These are phyloP conservation scores for Hypomyces perniciosus DNA, from an alignment of 2,329 filamentous ascomycete genomes.

Conservation along the genomic window DNA sequence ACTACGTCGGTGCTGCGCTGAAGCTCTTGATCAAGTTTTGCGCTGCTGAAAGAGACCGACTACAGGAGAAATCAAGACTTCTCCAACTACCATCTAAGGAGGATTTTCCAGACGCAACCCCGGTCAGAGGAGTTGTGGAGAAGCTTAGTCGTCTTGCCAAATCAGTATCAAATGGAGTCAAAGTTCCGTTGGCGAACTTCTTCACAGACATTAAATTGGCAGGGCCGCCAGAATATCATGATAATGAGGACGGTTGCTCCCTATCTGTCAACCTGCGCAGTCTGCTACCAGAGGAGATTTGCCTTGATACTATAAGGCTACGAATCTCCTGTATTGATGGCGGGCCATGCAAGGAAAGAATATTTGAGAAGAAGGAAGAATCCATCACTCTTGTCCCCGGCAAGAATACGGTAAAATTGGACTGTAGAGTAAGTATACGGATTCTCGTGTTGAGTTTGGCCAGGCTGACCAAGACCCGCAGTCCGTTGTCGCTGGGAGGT, in stretches of 20 bases:
- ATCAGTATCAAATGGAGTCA: slow-evolving; percentile 50
- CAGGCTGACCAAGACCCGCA: slow-evolving; percentile 31
- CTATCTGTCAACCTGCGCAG: slow-evolving; percentile 64
- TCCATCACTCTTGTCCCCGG: slow-evolving; percentile 40
- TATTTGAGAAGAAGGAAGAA: slow-evolving; percentile 23
- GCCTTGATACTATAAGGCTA: slow-evolving; percentile 58
- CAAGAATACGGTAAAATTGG: slow-evolving; percentile 33
- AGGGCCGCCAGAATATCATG: slow-evolving; percentile 62
- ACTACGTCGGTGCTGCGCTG: slow-evolving; percentile 71
- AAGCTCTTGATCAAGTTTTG: slow-evolving; percentile 67
- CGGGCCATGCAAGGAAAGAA: slow-evolving; percentile 55
- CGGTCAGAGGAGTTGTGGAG: slow-evolving; percentile 42
- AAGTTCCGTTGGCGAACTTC: slow-evolving; percentile 64
- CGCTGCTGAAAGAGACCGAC: slow-evolving; percentile 44
- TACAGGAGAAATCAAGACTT: slow-evolving; percentile 30
- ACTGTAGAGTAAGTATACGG: slow-evolving; percentile 28
- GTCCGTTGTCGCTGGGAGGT: slow-evolving; percentile 65
- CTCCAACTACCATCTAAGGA: slow-evolving; percentile 12
- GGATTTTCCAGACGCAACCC: slow-evolving; percentile 24
- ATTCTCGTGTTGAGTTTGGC: rapidly evolving
- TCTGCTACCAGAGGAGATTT: slow-evolving; percentile 64
- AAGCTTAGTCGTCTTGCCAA: slow-evolving; percentile 43
- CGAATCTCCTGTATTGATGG: slow-evolving; percentile 52
- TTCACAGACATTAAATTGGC: slow-evolving; percentile 66
- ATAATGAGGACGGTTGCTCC: slow-evolving; percentile 68